Evolutionary conservation across 2,329 filamentous ascomycete genomes (phyloP).

Genomic region (Alternaria sp.): DNA sequence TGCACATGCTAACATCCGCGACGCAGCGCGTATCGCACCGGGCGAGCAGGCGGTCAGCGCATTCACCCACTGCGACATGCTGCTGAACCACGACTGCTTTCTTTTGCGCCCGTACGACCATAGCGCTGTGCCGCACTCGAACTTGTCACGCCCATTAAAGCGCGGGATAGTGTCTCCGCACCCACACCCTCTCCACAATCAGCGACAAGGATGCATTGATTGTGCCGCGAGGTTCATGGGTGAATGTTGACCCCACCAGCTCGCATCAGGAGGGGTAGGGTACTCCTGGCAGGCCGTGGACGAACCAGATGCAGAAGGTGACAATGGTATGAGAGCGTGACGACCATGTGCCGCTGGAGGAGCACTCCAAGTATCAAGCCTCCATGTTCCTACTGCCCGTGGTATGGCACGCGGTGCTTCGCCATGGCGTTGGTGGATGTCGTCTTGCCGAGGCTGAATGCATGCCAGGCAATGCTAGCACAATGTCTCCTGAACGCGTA

Average conservation of each 20-base stretch:
- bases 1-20: conserved; percentile 19
- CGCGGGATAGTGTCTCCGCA: conserved; percentile 32
- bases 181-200: conserved; percentile 25
- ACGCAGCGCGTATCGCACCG: conserved; percentile 19
- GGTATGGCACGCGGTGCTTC: neutral
- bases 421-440: neutral
- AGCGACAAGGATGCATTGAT: conserved; percentile 28
- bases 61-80: conserved; percentile 2
- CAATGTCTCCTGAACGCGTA: neutral
- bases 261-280: conserved; percentile 27
- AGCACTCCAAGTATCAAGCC: conserved; percentile 6
- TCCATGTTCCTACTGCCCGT: neutral
- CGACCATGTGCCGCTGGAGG: conserved; percentile 22
- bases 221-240: conserved; percentile 25
- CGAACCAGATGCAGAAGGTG: conserved; percentile 39
- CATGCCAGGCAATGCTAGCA: neutral
- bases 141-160: conserved; percentile 16
- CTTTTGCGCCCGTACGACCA: conserved; percentile 13
- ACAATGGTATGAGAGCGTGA: conserved; percentile 25
- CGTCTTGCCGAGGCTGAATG: conserved; percentile 8
- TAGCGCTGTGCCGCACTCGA: conserved; percentile 12
- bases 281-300: conserved; percentile 13
- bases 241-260: conserved; percentile 32
- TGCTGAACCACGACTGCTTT: conserved; percentile 9
- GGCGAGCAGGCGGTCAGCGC: conserved; percentile 5